Evolutionary conservation across 2,329 filamentous ascomycete genomes (phyloP), one percentile per base, ranked within the genome.

Genomic region (Colletotrichum costaricense): DNA sequence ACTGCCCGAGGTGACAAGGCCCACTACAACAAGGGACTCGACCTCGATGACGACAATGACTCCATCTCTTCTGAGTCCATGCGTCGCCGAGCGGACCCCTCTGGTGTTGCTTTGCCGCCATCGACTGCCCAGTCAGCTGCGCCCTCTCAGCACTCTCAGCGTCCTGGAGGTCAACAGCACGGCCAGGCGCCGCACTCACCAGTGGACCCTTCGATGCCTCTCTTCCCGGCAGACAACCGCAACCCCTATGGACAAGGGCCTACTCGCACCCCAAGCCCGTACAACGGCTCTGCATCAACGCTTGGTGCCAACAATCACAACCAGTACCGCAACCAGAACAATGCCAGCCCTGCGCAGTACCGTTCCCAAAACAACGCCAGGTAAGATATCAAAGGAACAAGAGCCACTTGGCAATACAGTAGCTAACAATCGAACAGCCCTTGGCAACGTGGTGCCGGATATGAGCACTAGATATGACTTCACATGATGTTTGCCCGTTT

Each of bases 1-100:
- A 97, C 95, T 5, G 95, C 95, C 42, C 93, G 95, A 79, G 95
- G 95, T 70, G 94, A 95, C 78, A 92, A 92, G 74, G 74, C 74
- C 57, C 83, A 83, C 62, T 85, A 84, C 80, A 84, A 82, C 76
- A 77, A 78, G 42, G 79, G 80, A 14, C 73, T 82, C 2, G 80
- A 85, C 72, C 78, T 85, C 35, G 84, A 86, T 55, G 84, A 86
- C 26, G 84, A 86, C 76, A 81, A 84, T 58, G 82, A 83, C 56
- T 86, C 84, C 12, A 67, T 85, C 67, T 80, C 83, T 3, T 84
- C 83, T 14, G 81, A 82, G 19, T 82, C 82, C 57, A 72, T 84
- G 75, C 81, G 81, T 35, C 81, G 83, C 63, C 82, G 82, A 11
- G 76, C 78, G 16, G 81, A 82, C 70, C 75, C 77, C 3, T 55